Conservation (phyloP, 2,329 filamentous ascomycete species). For the Monosporascus sp. region DNA sequence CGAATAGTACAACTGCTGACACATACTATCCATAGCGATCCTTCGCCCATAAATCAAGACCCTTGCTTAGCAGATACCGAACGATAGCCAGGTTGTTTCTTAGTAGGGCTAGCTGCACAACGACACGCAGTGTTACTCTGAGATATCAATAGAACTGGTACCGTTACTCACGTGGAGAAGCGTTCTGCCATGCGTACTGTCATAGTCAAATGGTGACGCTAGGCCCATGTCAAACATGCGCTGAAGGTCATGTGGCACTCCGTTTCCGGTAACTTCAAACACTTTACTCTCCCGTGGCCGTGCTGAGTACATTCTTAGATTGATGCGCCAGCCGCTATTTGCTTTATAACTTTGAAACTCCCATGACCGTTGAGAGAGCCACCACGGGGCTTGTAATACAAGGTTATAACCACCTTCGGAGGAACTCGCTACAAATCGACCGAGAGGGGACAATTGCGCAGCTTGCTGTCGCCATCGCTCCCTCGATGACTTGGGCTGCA, state of each 20-base stretch:
- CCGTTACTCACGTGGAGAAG: constrained; percentile 7
- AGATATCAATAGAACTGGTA: not conserved
- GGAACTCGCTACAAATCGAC: not conserved
- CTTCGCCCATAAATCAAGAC: not conserved
- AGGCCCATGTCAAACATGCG: constrained; percentile 7
- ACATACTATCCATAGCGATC: not conserved
- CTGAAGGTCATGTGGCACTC: constrained; percentile 2
- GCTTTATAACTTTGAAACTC: constrained; percentile 9
- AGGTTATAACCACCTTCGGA: not conserved
- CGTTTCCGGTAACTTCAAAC: not conserved
- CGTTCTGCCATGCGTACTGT: not conserved
- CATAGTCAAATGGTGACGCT: constrained; percentile 11
- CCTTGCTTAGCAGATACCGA: constrained; percentile 1
- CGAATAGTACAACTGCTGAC: no score
- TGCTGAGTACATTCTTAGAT: constrained; percentile 4
- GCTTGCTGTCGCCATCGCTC: not conserved
- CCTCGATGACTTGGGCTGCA: not conserved
- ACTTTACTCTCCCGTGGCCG: not conserved
- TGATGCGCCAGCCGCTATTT: constrained; percentile 5
- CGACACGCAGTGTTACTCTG: not conserved
- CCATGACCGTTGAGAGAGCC: constrained; percentile 1
- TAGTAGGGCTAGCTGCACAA: not conserved
- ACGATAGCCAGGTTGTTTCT: not conserved
- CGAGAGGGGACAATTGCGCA: not conserved
- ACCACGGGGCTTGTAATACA: not conserved